A percentile compares a stretch with the other conserved stretches of the same genome.
phyloP scores from a whole-genome alignment of 306 rosid species.

The Herpetospermum pedunculosum region DNA sequence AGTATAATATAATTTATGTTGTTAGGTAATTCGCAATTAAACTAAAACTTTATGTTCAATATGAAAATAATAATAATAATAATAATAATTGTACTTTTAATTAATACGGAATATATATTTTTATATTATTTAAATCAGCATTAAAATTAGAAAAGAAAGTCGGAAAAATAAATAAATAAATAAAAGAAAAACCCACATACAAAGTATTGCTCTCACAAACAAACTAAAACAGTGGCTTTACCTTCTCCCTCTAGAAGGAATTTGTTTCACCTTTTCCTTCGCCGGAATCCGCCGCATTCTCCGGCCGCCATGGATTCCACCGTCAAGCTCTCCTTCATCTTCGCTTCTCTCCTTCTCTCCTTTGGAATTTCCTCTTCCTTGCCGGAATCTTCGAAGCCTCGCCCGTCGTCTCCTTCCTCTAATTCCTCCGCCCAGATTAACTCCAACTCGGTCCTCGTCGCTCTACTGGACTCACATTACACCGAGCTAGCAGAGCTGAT shows the following conservation, averaged over 20 bases:
- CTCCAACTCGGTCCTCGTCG: conserved; percentile 72
- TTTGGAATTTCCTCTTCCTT: conserved; percentile 15
- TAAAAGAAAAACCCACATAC: neutral
- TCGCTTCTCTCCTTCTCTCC: conserved; percentile 6
- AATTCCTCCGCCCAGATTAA: conserved; percentile 31
- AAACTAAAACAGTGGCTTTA: neutral
- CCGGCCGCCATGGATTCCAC: conserved; percentile 46
- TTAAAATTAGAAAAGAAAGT: neutral
- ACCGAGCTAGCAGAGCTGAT: conserved; percentile 59
- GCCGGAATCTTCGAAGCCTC: conserved; percentile 17
- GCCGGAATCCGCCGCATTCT: conserved; percentile 27
- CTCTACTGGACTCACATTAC: conserved; percentile 72
- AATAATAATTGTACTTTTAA: neutral
- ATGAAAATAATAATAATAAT: too few relatives aligned
- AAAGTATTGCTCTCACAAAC: neutral
- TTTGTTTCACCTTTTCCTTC: neutral
- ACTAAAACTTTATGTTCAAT: too few relatives aligned
- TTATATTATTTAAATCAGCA: neutral
- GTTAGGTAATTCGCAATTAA: neutral
- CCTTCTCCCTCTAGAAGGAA: conserved; percentile 10
- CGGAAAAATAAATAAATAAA: neutral
- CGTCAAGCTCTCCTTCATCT: neutral
- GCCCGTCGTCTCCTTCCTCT: conserved; percentile 3
- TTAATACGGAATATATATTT: neutral
- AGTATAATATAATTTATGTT: neutral